Evolutionary conservation across 164 flowering plant genomes (phyloP), one percentile per base, ranked within the genome.

Genomic region (Malania oleifera): DNA sequence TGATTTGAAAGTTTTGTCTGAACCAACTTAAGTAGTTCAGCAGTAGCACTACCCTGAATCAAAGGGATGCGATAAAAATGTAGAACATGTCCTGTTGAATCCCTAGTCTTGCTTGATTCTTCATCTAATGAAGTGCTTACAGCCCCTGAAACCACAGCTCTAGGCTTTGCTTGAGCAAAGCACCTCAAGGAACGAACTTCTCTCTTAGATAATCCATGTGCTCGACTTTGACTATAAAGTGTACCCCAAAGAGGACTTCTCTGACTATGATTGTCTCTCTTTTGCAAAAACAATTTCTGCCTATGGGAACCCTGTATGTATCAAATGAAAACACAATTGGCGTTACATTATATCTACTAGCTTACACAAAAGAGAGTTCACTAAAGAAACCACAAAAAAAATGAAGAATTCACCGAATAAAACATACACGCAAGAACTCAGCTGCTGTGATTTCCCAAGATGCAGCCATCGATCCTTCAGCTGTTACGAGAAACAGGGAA

Each of bases 41-140:
- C 62, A 14, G 77, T 67, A 1, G 87, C 96, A 72, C 81, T 79
- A 25, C 83, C 86, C 54, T 79, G 87, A 27, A 89, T 53, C 40
- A 86, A 65, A 0, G 96, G 96, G 6, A 82, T 45, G 0, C 98
- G 87, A 26, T 70, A 91, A 53, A 80, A 87, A 74, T 91, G 98
- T 17, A 80, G 57, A 56, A 91, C 80, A 53, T 77, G 72, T 11
- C 62, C 79, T 13, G 49, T 52, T 13, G 77, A 56, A 37, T 35
- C 66, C 40, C 47, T 63, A 43, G 52, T 25, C 31, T 56, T 25
- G n/a, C n/a, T 52, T 11, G 68, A 40, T 40, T 71, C 67, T 38
- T 72, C 80, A 54, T 58, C 72, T 0, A 72, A 48, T 3, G 69
- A 41, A 70, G 61, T 70, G 43, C 63, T 41, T 3, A 72, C 61